These are phyloP conservation scores for Croton laevigatus DNA, from an alignment of 441 rosid species.

Conservation along the genomic window DNA sequence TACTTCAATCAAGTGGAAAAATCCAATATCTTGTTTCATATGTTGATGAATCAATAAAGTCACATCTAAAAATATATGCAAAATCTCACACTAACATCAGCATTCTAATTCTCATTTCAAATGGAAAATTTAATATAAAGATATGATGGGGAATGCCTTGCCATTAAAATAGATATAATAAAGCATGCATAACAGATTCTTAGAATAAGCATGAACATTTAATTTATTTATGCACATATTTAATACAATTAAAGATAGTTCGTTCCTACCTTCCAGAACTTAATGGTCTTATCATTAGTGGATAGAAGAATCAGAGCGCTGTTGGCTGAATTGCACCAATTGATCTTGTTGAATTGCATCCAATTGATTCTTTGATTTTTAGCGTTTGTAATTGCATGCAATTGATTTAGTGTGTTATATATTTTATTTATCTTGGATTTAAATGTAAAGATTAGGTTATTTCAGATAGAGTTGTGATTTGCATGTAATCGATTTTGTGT, in stretches of 20 bases:
- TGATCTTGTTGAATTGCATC: constrained; percentile 92
- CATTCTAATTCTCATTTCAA: neutral
- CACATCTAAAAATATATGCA: neutral
- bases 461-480: too few relatives aligned
- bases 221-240: neutral
- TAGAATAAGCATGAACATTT: too few relatives aligned
- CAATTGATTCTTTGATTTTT: too few relatives aligned
- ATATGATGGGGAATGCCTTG: neutral
- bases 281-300: constrained; percentile 92
- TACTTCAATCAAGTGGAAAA: neutral
- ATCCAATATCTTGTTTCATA: neutral
- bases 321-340: constrained; percentile 90
- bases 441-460: too few relatives aligned
- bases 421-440: too few relatives aligned
- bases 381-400: too few relatives aligned
- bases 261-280: constrained; percentile 77
- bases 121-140: neutral
- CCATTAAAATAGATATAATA: constrained; percentile 3
- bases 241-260: constrained; percentile 6
- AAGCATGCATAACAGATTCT: neutral
- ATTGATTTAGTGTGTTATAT: too few relatives aligned
- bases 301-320: constrained; percentile 90
- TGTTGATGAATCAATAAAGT: neutral
- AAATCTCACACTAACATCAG: neutral
- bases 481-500: too few relatives aligned